Base-by-base conservation (phyloP, 768 basidiomycete genomes). In the Mycena rosella region DNA sequence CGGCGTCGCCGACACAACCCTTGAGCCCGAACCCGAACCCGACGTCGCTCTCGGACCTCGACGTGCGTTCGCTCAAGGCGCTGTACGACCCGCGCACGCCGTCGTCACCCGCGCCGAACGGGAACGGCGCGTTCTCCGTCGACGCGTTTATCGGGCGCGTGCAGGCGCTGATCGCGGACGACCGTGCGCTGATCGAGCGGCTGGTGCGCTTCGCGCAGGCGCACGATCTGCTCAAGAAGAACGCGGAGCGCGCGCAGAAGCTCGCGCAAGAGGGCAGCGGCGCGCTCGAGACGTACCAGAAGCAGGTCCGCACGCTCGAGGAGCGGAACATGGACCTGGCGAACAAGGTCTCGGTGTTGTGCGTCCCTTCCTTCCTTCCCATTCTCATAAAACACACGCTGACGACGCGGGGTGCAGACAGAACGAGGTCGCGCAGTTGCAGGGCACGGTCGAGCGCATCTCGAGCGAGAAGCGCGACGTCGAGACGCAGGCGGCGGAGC, bases 171-270 rank as follows among this genome's bases (percentile, higher is more conserved):
- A 84, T 98, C 58, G 83, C 86, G 36, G 97, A 98, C 77, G 95
- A 96, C 73, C 88, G 89, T 27, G 85, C 92, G 22, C 79, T 98
- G 66, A 94, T 96, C 67, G 93, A 95, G 78, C 87, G 96, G 34
- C 81, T 96, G 42, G 82, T 95, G 56, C 88, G 94, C 27, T 93
- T 95, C 72, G 96, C 94, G 2, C 91, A 94, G 78, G 94, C 95
- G 55, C 92, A 96, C 65, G 96, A 97, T 71, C 75, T 96, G 70
- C 85, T 97, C 67, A 97, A 96, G 86, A 93, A 91, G 81, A 96
- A 96, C 74, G 95, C 95, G 22, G 95, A 95, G 74, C 85, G 95
- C 54, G 96, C 95, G 24, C 93, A 96, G 83, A 95, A 95, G 78
- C 85, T 97, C 30, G 93, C 94, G 5, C 90, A 92, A 77, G 96